Evolutionary conservation across 768 basidiomycete genomes (phyloP).

Genomic region (Hygrophorus pudorinus): DNA sequence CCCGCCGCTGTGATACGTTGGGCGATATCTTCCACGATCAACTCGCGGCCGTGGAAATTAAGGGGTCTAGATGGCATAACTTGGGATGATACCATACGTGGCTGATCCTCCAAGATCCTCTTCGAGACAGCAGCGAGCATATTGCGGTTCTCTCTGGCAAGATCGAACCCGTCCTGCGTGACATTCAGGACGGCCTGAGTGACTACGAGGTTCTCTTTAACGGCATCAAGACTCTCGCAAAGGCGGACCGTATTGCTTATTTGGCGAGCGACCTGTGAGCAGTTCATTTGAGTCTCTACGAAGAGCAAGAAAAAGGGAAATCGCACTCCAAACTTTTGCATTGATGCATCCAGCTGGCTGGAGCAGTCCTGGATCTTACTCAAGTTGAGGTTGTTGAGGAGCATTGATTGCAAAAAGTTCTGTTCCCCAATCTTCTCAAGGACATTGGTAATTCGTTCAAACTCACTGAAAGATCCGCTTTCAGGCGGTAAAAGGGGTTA

Average conservation of each 20-base stretch:
- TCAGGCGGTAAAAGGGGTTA: not conserved
- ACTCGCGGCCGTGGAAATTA: slow-evolving; percentile 16
- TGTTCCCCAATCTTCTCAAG: not conserved
- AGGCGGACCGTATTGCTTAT: not conserved
- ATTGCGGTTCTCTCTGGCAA: not conserved
- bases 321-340: not conserved
- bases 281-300: not conserved
- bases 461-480: not conserved
- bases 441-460: not conserved
- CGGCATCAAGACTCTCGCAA: not conserved
- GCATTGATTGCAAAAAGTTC: not conserved
- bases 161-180: not conserved
- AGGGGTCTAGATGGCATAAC: slow-evolving; percentile 11
- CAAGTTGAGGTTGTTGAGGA: not conserved
- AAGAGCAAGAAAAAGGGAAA: not conserved
- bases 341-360: not conserved
- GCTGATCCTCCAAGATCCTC: not conserved
- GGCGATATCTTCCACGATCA: slow-evolving; percentile 11
- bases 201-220: not conserved
- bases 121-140: not conserved
- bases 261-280: not conserved
- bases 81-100: not conserved
- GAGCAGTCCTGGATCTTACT: not conserved
- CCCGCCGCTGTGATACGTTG: slow-evolving; percentile 4
- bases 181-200: not conserved